These are phyloP conservation scores for Raphanus raphanistrum DNA, from an alignment of 345 rosid species.

Conservation along the genomic window DNA sequence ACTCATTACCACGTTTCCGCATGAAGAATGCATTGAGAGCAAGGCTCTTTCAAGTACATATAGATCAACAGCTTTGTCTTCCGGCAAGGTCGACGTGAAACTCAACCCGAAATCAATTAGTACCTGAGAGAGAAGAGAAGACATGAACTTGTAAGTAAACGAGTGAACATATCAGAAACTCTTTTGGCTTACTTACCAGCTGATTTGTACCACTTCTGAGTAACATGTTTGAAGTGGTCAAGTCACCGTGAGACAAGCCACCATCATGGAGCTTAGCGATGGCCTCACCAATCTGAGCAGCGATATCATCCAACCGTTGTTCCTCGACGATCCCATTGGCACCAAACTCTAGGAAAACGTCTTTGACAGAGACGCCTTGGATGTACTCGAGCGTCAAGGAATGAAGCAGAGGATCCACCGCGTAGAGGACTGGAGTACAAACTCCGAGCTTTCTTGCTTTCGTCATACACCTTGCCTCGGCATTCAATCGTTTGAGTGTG, in stretches of 20 bases:
- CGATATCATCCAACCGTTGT: conserved; percentile 58
- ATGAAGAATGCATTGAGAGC: conserved; percentile 90
- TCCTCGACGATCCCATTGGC: conserved; percentile 60
- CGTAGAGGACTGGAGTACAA: conserved; percentile 71
- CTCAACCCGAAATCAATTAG: conserved; percentile 97
- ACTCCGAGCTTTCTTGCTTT: conserved; percentile 93
- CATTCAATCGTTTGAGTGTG: conserved; percentile 80
- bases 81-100: conserved; percentile 87
- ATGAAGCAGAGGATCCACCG: conserved; percentile 69
- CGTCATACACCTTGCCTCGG: conserved; percentile 93
- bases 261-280: conserved; percentile 93
- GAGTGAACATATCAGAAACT: not conserved
- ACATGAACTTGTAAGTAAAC: conserved; percentile 15
- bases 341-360: conserved; percentile 76
- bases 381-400: conserved; percentile 79
- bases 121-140: conserved; percentile 46
- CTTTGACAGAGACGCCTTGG: conserved; percentile 80
- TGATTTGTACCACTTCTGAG: conserved; percentile 60
- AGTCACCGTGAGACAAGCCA: conserved; percentile 94
- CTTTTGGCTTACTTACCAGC: conserved; percentile 43
- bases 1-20: conserved; percentile 86
- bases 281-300: conserved; percentile 81
- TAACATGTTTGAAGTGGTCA: conserved; percentile 94
- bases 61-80: conserved; percentile 93
- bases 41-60: conserved; percentile 96